Conservation (phyloP, 75 land plant genomes). For the Picea sitchensis region DNA sequence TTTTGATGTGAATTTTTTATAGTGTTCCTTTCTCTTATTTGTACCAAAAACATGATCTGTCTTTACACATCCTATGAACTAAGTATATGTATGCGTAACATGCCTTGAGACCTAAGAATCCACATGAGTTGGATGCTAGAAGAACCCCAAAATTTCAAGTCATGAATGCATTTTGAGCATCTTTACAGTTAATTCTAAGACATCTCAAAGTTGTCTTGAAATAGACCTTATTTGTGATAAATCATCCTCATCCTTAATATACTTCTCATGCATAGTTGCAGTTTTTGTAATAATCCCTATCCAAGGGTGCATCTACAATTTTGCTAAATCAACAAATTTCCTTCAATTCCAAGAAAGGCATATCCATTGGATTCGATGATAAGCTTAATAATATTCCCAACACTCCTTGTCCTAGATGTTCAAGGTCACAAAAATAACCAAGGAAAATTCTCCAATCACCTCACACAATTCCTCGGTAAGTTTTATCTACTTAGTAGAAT, state of each 20-base stretch:
- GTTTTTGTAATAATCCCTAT: slow-evolving; percentile 98
- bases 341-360: slow-evolving; percentile 77
- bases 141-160: no score
- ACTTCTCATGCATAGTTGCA: slow-evolving; percentile 80
- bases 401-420: slow-evolving; percentile 80
- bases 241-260: slow-evolving; percentile 66
- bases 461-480: slow-evolving; percentile 45
- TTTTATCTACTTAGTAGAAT: slow-evolving; percentile 88
- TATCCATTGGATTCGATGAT: slow-evolving; percentile 95
- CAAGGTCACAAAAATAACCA: slow-evolving; percentile 82
- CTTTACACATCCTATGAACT: background rate
- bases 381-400: slow-evolving; percentile 81
- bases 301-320: slow-evolving; percentile 69
- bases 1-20: background rate
- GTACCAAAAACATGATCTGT: background rate
- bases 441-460: slow-evolving; percentile 60
- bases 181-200: no score
- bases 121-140: no score
- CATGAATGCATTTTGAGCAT: no score
- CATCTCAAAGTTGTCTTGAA: no score
- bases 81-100: no score
- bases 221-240: no score
- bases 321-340: slow-evolving; percentile 86
- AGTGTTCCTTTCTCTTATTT: background rate
- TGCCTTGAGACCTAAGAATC: no score